Base-by-base conservation (phyloP, 305 asterid species). In the Caryopteris hybrid region DNA sequence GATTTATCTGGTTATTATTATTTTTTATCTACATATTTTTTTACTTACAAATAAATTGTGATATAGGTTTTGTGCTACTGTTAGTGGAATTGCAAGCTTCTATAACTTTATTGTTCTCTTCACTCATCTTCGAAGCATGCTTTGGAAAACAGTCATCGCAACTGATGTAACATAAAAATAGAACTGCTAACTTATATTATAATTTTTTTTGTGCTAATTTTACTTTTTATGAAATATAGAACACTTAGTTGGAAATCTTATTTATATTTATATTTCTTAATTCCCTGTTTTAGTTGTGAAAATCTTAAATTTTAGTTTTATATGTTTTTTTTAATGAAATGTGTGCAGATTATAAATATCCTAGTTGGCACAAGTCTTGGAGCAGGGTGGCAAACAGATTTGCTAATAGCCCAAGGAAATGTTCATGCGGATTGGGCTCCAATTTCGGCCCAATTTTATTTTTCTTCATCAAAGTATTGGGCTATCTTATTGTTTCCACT, bases 361-460 rank as follows among this genome's bases (percentile, higher is more conserved):
- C 13, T 70, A 41, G 61, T 38, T 13, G 67, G 70, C 6, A 10
- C 48, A 43, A 66, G 57, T 66, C 41, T 80, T 9, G 81, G 75
- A 62, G 65, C 53, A 6, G 81, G 73, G 23, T 76, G 81, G 85
- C 80, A 74, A 58, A 70, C 73, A 23, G 70, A 60, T 51, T 0
- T 36, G 5, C 46, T 66, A n/a, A n/a, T 76, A 2, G 6, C 2
- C 6, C 5, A 13, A 48, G 85, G 75, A 16, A 74, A 74, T 39
- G 10, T 4, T 9, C 8, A 39, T 2, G 60, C 62, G 8, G 31
- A 29, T 25, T 79, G 82, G 79, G 6, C 7, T 3, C 60, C 78
- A 5, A 13, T 73, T 80, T 81, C 20, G 53, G 29, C 12, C 5
- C 17, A 0, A 10, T 51, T 8, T 58, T 78, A 1, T 6, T 6